Conservation (phyloP, 129 eudicot genomes). For the Mikania micrantha region DNA sequence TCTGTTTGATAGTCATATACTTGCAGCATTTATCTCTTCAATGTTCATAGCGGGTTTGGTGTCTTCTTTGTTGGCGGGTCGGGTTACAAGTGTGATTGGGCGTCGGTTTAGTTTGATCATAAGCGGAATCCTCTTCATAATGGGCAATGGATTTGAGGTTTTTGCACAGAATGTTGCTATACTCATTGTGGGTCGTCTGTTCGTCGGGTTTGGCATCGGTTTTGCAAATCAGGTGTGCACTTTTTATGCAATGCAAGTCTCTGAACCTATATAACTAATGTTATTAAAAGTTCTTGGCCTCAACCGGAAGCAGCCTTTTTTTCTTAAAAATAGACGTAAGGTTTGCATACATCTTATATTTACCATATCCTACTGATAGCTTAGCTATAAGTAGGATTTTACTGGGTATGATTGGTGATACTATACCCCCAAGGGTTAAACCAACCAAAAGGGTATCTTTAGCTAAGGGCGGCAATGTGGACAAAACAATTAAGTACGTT, state of each 20-base stretch:
- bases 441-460: not conserved
- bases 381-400: too few relatives aligned
- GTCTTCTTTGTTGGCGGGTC: constrained; percentile 38
- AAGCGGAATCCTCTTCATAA: constrained; percentile 31
- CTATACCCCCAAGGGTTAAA: not conserved
- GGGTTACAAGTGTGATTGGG: constrained; percentile 27
- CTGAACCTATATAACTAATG: not conserved
- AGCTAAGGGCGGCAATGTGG: not conserved
- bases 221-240: constrained; percentile 54
- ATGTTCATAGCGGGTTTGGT: constrained; percentile 40
- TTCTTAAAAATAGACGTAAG: too few relatives aligned
- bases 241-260: constrained; percentile 26
- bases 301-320: too few relatives aligned
- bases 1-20: constrained; percentile 26
- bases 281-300: not conserved
- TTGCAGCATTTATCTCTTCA: constrained; percentile 39
- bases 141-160: constrained; percentile 26
- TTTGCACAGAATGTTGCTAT: constrained; percentile 25
- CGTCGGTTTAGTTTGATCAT: constrained; percentile 28
- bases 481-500: not conserved
- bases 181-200: constrained; percentile 38
- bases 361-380: too few relatives aligned
- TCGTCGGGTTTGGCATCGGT: constrained; percentile 48
- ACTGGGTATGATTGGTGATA: too few relatives aligned
- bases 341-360: too few relatives aligned